Percentiles rank a stretch among this genome's conserved stretches.
phyloP scores from a whole-genome alignment of 2,329 filamentous ascomycete genomes.

The Diaporthe caulivora region DNA sequence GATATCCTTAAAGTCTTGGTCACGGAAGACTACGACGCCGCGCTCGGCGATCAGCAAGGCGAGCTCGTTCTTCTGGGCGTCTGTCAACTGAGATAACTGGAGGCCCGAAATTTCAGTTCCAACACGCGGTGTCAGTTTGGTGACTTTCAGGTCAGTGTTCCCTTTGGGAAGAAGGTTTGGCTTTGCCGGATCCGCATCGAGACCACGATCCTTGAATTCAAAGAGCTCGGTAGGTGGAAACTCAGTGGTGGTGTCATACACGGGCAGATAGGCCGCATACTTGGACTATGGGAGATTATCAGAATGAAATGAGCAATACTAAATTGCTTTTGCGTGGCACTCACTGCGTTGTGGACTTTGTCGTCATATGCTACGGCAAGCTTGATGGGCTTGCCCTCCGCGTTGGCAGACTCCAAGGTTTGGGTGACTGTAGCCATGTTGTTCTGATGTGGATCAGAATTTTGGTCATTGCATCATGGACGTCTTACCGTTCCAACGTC shows the following conservation, averaged over 20 bases:
- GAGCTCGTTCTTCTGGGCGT: constrained; percentile 56
- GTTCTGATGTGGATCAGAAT: not conserved
- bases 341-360: constrained; percentile 1
- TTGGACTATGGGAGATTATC: constrained; percentile 44
- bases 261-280: constrained; percentile 49
- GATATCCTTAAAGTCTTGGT: constrained; percentile 53
- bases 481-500: fast-evolving
- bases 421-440: constrained; percentile 17
- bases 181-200: constrained; percentile 48
- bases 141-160: constrained; percentile 41
- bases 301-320: not conserved
- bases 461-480: not conserved
- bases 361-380: constrained; percentile 18
- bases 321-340: not conserved
- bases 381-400: constrained; percentile 16
- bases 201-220: constrained; percentile 48
- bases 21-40: constrained; percentile 53
- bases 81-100: constrained; percentile 53
- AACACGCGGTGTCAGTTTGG: constrained; percentile 50
- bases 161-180: constrained; percentile 44
- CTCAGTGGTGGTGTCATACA: constrained; percentile 49
- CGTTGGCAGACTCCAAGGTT: constrained; percentile 10
- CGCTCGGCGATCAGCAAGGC: constrained; percentile 56
- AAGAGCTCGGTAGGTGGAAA: constrained; percentile 48
- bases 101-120: constrained; percentile 56